Conservation (phyloP, 352 stramenopile species). For the Peronospora destructor region DNA sequence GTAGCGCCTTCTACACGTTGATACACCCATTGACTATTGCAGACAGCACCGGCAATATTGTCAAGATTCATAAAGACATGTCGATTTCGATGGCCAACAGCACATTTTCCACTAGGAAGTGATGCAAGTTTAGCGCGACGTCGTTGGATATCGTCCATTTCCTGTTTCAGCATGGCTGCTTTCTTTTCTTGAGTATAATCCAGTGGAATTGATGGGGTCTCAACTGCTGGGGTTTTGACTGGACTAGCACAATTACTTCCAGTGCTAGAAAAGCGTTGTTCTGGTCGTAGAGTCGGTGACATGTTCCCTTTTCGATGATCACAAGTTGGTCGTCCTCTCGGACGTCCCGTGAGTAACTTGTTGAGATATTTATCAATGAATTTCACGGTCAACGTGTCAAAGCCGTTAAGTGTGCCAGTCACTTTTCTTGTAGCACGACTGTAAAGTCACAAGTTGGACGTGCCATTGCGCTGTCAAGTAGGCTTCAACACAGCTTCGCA, state of each 20-base stretch:
- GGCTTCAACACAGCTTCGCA: constrained; percentile 14
- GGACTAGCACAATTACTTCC: constrained; percentile 12
- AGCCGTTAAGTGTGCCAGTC: constrained; percentile 5
- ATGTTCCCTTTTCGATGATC: constrained; percentile 11
- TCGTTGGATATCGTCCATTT: constrained; percentile 13
- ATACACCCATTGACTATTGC: constrained; percentile 24
- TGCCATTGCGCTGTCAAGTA: constrained; percentile 20
- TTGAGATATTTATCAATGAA: constrained; percentile 17
- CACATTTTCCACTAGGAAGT: constrained; percentile 15
- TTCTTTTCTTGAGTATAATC: constrained; percentile 15
- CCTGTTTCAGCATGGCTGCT: constrained; percentile 16
- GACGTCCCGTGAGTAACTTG: constrained; percentile 13
- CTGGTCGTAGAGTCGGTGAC: constrained; percentile 7
- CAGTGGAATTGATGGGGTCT: neutral
- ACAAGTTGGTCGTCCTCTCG: neutral
- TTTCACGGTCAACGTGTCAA: constrained; percentile 10
- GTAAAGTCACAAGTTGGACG: constrained; percentile 20
- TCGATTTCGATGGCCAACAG: constrained; percentile 12
- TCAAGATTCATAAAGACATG: constrained; percentile 43
- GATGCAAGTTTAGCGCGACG: constrained; percentile 11
- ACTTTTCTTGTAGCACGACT: constrained; percentile 11
- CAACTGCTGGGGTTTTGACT: constrained; percentile 1
- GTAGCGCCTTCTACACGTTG: constrained; percentile 20
- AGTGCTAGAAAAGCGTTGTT: constrained; percentile 1
- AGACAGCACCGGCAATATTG: constrained; percentile 30